A percentile compares a stretch with the other conserved stretches of the same genome.
phyloP scores from a whole-genome alignment of 352 stramenopile genomes.

The Phytopythium kandeliae region DNA sequence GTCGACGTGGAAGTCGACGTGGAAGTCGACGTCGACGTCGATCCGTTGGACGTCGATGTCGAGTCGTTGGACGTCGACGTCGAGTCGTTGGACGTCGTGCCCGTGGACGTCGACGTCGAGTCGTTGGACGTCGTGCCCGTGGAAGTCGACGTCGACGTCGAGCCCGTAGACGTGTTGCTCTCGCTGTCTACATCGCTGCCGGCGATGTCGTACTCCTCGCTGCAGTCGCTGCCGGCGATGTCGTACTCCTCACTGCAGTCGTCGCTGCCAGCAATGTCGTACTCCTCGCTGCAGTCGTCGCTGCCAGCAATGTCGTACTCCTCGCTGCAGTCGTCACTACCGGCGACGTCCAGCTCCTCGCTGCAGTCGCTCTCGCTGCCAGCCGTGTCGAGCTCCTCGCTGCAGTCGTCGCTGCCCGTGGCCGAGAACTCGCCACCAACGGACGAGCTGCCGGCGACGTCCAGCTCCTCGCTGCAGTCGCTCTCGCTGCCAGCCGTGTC shows the following conservation, averaged over 20 bases:
- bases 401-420: slow-evolving; percentile 17
- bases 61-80: no score
- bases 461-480: not conserved
- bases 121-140: not conserved
- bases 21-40: not conserved
- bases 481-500: slow-evolving; percentile 10
- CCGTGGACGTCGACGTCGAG: not conserved
- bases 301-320: slow-evolving; percentile 17
- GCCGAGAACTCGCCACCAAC: slow-evolving; percentile 17
- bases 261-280: not conserved
- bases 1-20: slow-evolving; percentile 6
- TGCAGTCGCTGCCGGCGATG: slow-evolving; percentile 16
- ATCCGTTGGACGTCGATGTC: slow-evolving; percentile 1
- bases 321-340: slow-evolving; percentile 18
- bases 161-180: slow-evolving; percentile 5
- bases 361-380: slow-evolving; percentile 10
- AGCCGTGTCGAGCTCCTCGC: slow-evolving; percentile 18
- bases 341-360: slow-evolving; percentile 14
- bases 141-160: slow-evolving; percentile 3
- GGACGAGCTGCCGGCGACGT: slow-evolving; percentile 1
- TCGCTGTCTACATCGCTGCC: slow-evolving; percentile 15
- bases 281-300: slow-evolving; percentile 9
- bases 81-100: slow-evolving; percentile 4
- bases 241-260: slow-evolving; percentile 6
- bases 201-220: slow-evolving; percentile 21